Percentiles rank a stretch among this genome's conserved stretches.
phyloP scores from a whole-genome alignment of 2,329 filamentous ascomycete species.

The Curvularia sp. region DNA sequence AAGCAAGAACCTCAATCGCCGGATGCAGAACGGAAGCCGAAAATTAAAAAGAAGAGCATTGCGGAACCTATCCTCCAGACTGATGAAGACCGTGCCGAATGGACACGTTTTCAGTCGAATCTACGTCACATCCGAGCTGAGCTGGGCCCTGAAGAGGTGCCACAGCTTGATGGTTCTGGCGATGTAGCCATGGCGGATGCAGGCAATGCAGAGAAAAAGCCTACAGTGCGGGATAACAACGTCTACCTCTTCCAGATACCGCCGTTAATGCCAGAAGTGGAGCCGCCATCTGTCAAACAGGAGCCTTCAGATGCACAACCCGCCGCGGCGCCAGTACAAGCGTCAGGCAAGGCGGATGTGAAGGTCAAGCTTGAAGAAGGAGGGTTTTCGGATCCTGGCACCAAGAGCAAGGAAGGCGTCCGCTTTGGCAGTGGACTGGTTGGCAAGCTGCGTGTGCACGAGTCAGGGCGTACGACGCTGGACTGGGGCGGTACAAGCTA shows the following conservation, averaged over 20 bases:
- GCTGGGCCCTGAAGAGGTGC: slow-evolving; percentile 50
- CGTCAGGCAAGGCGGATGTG: slow-evolving; percentile 26
- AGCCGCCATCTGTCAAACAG: slow-evolving; percentile 49
- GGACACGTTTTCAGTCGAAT: slow-evolving; percentile 57
- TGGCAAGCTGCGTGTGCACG: slow-evolving; percentile 68
- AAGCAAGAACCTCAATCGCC: slow-evolving; percentile 45
- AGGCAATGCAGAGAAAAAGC: slow-evolving; percentile 27
- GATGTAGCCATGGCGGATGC: slow-evolving; percentile 51
- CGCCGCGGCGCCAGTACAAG: slow-evolving; percentile 21
- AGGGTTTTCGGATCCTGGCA: slow-evolving; percentile 29
- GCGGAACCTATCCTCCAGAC: slow-evolving; percentile 58
- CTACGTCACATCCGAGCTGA: slow-evolving; percentile 57
- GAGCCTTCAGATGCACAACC: slow-evolving; percentile 29
- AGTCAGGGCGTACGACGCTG: slow-evolving; percentile 67
- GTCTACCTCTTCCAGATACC: slow-evolving; percentile 71
- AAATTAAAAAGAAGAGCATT: slow-evolving; percentile 25
- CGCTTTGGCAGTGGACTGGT: slow-evolving; percentile 62
- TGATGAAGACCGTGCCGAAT: slow-evolving; percentile 61
- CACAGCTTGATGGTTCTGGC: slow-evolving; percentile 50
- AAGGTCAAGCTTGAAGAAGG: slow-evolving; percentile 46
- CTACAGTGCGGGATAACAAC: slow-evolving; percentile 57
- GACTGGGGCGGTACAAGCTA: slow-evolving; percentile 69
- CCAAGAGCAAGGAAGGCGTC: slow-evolving; percentile 31
- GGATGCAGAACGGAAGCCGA: slow-evolving; percentile 42
- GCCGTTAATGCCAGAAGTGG: slow-evolving; percentile 66